Evolutionary conservation across 1,139 yeast genomes (phyloP), one percentile per base, ranked within the genome.

Genomic region (Debaryomyces sp.): DNA sequence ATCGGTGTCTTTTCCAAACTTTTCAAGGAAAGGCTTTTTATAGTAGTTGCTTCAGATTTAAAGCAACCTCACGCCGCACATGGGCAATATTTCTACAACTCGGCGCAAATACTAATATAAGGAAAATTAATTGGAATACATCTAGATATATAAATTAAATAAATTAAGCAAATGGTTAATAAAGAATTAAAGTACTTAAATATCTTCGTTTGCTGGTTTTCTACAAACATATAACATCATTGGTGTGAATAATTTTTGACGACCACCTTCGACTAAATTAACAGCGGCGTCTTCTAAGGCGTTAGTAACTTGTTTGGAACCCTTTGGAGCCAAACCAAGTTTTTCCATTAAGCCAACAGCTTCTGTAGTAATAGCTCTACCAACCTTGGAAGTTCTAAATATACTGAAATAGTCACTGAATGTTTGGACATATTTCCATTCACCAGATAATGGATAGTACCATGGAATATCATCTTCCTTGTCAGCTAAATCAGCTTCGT

Each of bases 241-340:
- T 64, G 98, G 98, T 43, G 97, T 91, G 74, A 92, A 92, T 59
- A 92, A 78, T 64, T 87, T 86, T 69, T 86, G 81, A 70, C 80
- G 80, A 69, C 97, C 99, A 71, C 99, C 99, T 52, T 84, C 89
- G 52, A 92, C 97, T 66, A 94, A 83, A 70, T 92, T 92, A 54
- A 92, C 85, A 50, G 99, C 99, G 54, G 99, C 99, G 66, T 92
- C 96, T 75, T 94, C 99, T 60, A 94, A 82, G 34, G 98, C 97
- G 55, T 75, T 78, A 39, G 98, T 90, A 55, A 94, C 98, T 75
- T 89, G 86, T 67, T 80, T 81, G 43, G 98, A 89, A 51, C 97
- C 99, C 71, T 87, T 84, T 66, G 99, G 98, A 44, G 97, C 98
- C 52, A 94, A 62, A 48, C 97, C 95, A 34, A 91, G 46, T 65